Conservation (phyloP, 2,329 filamentous ascomycete genomes). For the Furcasterigmium sp. region DNA sequence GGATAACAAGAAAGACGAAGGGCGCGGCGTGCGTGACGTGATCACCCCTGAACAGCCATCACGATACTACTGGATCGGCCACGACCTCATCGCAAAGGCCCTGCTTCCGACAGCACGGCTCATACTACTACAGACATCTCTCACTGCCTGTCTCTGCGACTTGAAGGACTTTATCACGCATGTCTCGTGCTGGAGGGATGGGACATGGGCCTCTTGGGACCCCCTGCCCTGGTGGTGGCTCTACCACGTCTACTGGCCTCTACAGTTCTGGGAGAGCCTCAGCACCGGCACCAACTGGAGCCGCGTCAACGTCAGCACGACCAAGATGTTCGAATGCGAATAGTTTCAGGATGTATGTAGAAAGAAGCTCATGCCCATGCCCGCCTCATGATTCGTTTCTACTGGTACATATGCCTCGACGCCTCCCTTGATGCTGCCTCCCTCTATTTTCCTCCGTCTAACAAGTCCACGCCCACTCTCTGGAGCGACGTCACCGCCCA, state of each 20-base stretch:
- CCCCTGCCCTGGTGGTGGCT: slow-evolving; percentile 52
- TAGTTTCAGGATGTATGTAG: background rate
- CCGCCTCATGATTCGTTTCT: too few relatives aligned
- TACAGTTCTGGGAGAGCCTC: slow-evolving; percentile 41
- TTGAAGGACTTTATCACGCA: slow-evolving; percentile 26
- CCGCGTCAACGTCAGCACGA: slow-evolving; percentile 62
- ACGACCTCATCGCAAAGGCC: slow-evolving; percentile 53
- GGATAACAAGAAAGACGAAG: slow-evolving; percentile 11
- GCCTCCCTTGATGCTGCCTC: too few relatives aligned
- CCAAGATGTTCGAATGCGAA: slow-evolving; percentile 23
- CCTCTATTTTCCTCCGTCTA: slow-evolving; percentile 25
- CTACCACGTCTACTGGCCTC: slow-evolving; percentile 52
- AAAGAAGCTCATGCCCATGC: too few relatives aligned
- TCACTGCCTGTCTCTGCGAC: slow-evolving; percentile 6
- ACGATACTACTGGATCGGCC: slow-evolving; percentile 59
- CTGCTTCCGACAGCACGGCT: slow-evolving; percentile 43
- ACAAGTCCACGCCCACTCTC: slow-evolving; percentile 74
- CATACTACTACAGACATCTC: slow-evolving; percentile 16
- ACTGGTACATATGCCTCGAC: too few relatives aligned
- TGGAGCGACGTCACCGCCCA: slow-evolving; percentile 82
- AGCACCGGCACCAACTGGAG: slow-evolving; percentile 50
- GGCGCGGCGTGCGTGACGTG: background rate
- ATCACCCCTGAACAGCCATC: slow-evolving; percentile 14
- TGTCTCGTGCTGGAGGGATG: slow-evolving; percentile 47
- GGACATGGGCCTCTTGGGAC: slow-evolving; percentile 47